These are phyloP conservation scores for Parathielavia hyrcaniae DNA, from an alignment of 495 filamentous ascomycete genomes.

Conservation along the genomic window DNA sequence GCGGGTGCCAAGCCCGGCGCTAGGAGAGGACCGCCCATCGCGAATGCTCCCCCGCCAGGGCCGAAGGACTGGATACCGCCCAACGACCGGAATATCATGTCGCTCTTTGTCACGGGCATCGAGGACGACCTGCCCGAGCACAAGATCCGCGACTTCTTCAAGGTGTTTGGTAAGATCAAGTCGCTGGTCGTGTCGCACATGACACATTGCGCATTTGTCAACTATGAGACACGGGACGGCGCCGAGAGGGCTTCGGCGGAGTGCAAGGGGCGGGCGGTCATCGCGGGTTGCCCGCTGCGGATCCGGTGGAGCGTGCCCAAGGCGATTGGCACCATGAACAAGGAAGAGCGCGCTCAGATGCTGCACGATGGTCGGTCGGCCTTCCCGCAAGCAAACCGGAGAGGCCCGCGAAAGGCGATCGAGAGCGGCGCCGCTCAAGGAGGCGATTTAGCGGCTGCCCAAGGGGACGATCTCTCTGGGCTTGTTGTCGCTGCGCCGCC, in stretches of 20 bases:
- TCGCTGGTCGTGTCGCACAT: slow-evolving; percentile 92
- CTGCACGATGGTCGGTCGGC: slow-evolving; percentile 64
- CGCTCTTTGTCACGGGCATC: slow-evolving; percentile 87
- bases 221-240: slow-evolving; percentile 72
- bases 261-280: slow-evolving; percentile 81
- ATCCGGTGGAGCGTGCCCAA: slow-evolving; percentile 90
- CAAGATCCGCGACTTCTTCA: slow-evolving; percentile 83
- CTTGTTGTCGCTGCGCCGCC: slow-evolving; percentile 71
- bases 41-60: slow-evolving; percentile 66
- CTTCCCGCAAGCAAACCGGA: slow-evolving; percentile 38
- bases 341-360: slow-evolving; percentile 68
- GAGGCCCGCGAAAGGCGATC: slow-evolving; percentile 32
- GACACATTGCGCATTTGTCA: slow-evolving; percentile 93
- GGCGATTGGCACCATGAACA: slow-evolving; percentile 81
- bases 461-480: slow-evolving; percentile 42
- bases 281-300: slow-evolving; percentile 75
- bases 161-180: slow-evolving; percentile 76
- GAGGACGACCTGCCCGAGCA: slow-evolving; percentile 95
- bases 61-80: slow-evolving; percentile 81
- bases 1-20: slow-evolving; percentile 40
- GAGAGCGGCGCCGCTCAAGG: slow-evolving; percentile 26
- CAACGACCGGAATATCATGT: slow-evolving; percentile 73
- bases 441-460: slow-evolving; percentile 13
- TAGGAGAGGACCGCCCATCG: slow-evolving; percentile 53
- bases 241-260: slow-evolving; percentile 79